Evolutionary conservation across 2,329 filamentous ascomycete species (phyloP), one percentile per base, ranked within the genome.

Genomic region (Penicillium sp.): DNA sequence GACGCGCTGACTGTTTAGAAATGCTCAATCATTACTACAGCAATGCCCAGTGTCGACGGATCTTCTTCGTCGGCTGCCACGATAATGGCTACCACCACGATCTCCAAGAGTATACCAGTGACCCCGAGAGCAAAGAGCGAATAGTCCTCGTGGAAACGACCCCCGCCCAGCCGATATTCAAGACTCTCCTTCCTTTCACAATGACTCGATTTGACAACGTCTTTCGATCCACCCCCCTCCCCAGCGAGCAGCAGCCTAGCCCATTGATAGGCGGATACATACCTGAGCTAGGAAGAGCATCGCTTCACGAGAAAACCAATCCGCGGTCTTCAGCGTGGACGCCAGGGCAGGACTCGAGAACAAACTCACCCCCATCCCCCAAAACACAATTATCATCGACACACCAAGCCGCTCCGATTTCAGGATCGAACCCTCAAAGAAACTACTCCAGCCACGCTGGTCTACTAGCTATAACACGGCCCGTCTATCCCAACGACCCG

Each of bases 51-150:
- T 50, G 47, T 31, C 37, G 39, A 25, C 43, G 41, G 23, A 50
- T 50, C 18, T 50, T 50, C 34, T 50, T 47, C 25, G 41, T 31
- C 14, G 47, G 41, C n/a, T 50, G 47, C 16, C 47, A 50, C 16
- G 43, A 50, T 33, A 41, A 11, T 34, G 36, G 32, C 14, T 41
- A 41, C 27, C 8, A 29, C 11, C 30, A 49, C 30, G 43, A 46
- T 7, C 43, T 46, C 4, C 40, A 43, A 7, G 16, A 32, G 25
- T 37, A 41, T 14, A 32, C 38, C 3, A 27, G 9, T 10, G 26
- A 43, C 14, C 13, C 19, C 3, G 32, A 41, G 11, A 33, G 25
- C 21, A 28, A 33, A 18, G 19, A 43, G 5, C 36, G 43, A 3
- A 43, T 49, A 15, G 31, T 46, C 9, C 33, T 49, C 1, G 17